Evolutionary conservation across 169 alveolate species (phyloP).

Genomic region (Plasmodium coatneyi): DNA sequence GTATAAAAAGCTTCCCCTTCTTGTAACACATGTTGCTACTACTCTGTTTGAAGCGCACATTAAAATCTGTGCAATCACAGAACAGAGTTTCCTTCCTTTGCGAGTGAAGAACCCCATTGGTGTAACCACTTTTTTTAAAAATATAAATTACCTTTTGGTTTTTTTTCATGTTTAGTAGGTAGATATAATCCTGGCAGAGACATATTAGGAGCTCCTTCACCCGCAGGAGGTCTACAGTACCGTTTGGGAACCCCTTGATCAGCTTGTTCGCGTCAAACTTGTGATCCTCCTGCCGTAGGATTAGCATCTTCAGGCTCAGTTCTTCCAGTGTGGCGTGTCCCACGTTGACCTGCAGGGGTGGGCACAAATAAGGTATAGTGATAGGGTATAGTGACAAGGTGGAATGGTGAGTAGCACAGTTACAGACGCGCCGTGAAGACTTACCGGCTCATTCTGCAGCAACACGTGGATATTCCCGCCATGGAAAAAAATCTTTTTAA

Average conservation of each 20-base stretch:
- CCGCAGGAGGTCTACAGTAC: neutral
- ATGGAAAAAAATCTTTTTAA: constrained; percentile 39
- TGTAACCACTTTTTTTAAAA: constrained; percentile 28
- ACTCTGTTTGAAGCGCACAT: neutral
- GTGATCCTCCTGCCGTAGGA: constrained; percentile 7
- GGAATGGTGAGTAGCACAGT: neutral
- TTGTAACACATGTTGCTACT: neutral
- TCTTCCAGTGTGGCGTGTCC: constrained; percentile 50
- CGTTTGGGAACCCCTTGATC: constrained; percentile 17
- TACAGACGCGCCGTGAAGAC: neutral
- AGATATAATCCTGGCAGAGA: constrained; percentile 39
- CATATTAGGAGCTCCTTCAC: constrained; percentile 17
- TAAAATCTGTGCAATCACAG: constrained; percentile 20
- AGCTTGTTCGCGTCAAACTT: constrained; percentile 24
- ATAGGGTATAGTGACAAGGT: no score
- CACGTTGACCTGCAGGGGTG: constrained; percentile 11
- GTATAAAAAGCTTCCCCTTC: constrained; percentile 20
- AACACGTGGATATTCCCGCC: neutral
- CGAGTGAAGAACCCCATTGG: neutral
- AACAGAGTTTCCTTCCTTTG: constrained; percentile 10
- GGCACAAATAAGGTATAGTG: neutral
- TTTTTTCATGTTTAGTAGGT: neutral
- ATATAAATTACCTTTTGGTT: constrained; percentile 32
- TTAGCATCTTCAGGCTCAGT: neutral
- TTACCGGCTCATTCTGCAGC: constrained; percentile 40